A percentile compares a stretch with the other conserved stretches of the same genome.
Evolutionary conservation across 352 stramenopile genomes (phyloP).

Genomic region (Globisporangium megalacanthum): DNA sequence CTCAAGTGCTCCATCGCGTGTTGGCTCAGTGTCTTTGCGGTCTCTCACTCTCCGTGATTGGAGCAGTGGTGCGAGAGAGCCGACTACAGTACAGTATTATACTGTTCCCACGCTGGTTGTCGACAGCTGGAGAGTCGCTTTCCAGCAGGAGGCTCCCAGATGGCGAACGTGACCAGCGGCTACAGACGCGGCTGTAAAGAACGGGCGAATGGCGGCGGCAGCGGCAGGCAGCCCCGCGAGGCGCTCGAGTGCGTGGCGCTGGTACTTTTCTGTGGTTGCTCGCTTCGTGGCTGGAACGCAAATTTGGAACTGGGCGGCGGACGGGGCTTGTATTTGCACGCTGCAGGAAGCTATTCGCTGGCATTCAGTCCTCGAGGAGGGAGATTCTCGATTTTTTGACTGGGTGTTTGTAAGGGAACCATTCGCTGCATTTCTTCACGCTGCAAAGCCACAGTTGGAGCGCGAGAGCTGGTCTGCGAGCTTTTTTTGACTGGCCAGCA

Average conservation of each 20-base stretch:
- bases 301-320: not conserved
- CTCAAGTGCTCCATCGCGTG: not conserved
- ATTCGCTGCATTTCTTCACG: not conserved
- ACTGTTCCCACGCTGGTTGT: not conserved
- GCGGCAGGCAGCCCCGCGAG: no score
- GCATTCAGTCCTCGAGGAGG: not conserved
- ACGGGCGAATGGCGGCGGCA: no score
- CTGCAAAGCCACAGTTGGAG: not conserved
- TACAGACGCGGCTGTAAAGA: no score
- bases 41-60: not conserved
- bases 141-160: not conserved
- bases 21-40: not conserved
- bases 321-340: not conserved
- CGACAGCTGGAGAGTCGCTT: no score
- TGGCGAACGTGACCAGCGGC: no score
- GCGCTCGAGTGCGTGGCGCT: no score
- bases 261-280: not conserved
- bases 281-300: not conserved
- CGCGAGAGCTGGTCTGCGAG: not conserved
- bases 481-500: no score
- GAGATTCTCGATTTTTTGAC: not conserved
- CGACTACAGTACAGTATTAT: not conserved
- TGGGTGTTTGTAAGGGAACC: not conserved
- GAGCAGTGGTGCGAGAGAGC: not conserved
- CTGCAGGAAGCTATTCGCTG: slow-evolving; percentile 1